Conservation (phyloP, 192 early-diverging fungal species). For the Rhizophagus sp. region DNA sequence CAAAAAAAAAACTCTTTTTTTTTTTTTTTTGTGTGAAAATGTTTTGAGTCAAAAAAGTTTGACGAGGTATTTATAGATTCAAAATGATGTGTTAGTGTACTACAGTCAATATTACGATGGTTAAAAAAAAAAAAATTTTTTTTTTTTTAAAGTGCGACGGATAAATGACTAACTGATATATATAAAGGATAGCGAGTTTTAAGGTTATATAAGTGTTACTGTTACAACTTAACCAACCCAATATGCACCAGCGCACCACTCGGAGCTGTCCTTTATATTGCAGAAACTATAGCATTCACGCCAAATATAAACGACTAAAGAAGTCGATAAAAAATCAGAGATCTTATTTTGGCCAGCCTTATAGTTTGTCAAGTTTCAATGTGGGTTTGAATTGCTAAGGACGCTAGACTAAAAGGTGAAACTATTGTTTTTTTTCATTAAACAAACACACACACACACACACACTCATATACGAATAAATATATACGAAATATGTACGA, state of each 20-base stretch:
- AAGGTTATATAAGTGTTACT: not conserved
- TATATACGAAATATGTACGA: not conserved
- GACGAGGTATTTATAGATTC: not conserved
- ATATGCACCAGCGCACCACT: not conserved
- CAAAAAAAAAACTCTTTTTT: too few species aligned
- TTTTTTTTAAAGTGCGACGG: too few species aligned
- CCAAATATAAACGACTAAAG: not conserved
- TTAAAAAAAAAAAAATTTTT: too few species aligned
- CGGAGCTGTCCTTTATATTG: not conserved
- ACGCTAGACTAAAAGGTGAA: not conserved
- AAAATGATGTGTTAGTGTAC: not conserved
- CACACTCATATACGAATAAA: not conserved
- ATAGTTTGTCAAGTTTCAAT: not conserved
- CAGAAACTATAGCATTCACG: not conserved
- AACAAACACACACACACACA: not conserved
- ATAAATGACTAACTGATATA: not conserved
- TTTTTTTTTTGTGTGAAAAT: not conserved
- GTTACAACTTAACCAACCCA: not conserved
- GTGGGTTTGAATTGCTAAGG: not conserved
- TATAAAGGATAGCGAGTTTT: not conserved
- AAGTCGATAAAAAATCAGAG: not conserved
- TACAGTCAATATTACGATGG: too few species aligned
- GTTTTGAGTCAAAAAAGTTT: not conserved
- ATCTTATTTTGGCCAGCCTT: not conserved
- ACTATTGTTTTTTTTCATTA: not conserved